Evolutionary conservation across 2,329 filamentous ascomycete genomes (phyloP).

Genomic region (Dichotomopilus funicola): DNA sequence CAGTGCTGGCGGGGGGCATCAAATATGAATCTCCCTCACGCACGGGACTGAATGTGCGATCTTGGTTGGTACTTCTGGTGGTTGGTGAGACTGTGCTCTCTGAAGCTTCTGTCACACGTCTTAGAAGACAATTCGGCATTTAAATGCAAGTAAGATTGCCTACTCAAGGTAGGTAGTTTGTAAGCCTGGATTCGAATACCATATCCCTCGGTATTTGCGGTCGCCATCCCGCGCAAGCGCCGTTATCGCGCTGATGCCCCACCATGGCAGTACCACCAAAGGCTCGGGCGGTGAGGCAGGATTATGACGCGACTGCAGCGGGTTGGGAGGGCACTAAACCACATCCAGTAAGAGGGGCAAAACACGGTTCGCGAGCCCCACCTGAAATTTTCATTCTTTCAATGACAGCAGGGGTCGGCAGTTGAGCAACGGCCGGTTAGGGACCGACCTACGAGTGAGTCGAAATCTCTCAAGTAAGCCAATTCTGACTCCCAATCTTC

Average conservation of each 20-base stretch:
- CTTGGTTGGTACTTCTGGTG: no score
- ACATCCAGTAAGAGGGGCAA: slow-evolving; percentile 29
- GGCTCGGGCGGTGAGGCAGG: slow-evolving; percentile 20
- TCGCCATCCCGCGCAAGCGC: slow-evolving; percentile 6
- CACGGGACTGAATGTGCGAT: no score
- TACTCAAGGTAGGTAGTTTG: no score
- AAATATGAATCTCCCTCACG: no score
- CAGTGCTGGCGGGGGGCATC: no score
- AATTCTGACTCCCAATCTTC: background rate
- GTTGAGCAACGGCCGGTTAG: slow-evolving; percentile 3
- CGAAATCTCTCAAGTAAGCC: slow-evolving; percentile 11
- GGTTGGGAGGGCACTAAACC: slow-evolving; percentile 17
- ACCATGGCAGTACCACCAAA: slow-evolving; percentile 24
- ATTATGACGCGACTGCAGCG: slow-evolving; percentile 24
- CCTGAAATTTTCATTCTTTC: slow-evolving; percentile 12
- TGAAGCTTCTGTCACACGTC: no score
- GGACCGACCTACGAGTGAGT: slow-evolving; percentile 2
- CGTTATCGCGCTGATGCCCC: slow-evolving; percentile 22
- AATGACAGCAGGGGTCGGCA: slow-evolving; percentile 2
- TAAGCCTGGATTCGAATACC: background rate
- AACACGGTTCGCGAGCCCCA: background rate
- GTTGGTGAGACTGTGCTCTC: no score
- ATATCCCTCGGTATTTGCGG: background rate
- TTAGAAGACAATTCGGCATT: no score
- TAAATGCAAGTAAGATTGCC: no score